Conservation (phyloP, 1,284 basidiomycete species). For the Earliella scabrosa region DNA sequence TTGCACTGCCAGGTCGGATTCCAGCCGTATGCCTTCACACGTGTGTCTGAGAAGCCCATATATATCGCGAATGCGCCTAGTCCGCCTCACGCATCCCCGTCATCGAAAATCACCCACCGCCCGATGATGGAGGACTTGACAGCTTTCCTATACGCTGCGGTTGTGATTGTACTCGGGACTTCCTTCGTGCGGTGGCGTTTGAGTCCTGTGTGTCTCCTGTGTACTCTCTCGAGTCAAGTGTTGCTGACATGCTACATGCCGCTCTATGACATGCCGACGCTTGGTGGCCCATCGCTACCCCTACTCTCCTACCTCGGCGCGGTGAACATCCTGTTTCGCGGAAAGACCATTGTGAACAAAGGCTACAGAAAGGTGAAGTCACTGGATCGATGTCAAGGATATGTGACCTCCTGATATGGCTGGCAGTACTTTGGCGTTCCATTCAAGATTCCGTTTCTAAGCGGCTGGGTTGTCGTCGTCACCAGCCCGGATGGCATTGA, state of each 20-base stretch:
- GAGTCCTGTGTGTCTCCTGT: background rate
- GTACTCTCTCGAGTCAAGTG: background rate
- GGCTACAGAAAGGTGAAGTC: conserved; percentile 43
- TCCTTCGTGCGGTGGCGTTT: background rate
- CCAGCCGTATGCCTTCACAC: too few species aligned
- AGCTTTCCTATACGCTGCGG: too few species aligned
- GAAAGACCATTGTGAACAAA: conserved; percentile 38
- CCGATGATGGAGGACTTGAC: too few species aligned
- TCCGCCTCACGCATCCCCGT: too few species aligned
- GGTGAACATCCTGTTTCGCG: conserved; percentile 34
- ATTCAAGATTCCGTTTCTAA: conserved; percentile 41
- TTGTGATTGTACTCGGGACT: too few species aligned
- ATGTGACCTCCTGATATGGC: conserved; percentile 8
- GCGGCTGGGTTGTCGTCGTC: conserved; percentile 34
- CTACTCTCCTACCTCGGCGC: conserved; percentile 42
- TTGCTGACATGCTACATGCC: background rate
- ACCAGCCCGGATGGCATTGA: conserved; percentile 25
- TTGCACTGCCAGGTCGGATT: too few species aligned
- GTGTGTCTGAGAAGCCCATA: too few species aligned
- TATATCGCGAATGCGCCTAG: too few species aligned
- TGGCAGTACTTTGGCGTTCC: conserved; percentile 11
- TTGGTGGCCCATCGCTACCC: conserved; percentile 37
- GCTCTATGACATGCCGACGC: conserved; percentile 34
- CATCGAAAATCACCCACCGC: too few species aligned
- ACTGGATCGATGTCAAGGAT: too few species aligned